phyloP scores from a whole-genome alignment of 306 rosid genomes.

The Vicia sativa region DNA sequence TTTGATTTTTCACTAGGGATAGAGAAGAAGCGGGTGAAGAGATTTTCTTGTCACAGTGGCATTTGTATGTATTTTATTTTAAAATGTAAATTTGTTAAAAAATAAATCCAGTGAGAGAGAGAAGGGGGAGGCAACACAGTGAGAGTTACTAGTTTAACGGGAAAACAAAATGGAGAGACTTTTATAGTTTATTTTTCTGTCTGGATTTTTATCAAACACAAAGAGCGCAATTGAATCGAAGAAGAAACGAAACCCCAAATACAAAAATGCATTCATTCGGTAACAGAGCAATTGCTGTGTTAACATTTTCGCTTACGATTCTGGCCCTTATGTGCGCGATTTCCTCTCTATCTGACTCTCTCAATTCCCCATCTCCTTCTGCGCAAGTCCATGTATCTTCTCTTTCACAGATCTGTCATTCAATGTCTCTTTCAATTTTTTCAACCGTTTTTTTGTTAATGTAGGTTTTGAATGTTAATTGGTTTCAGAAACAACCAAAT shows the following conservation, averaged over 20 bases:
- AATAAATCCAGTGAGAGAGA: too few species aligned
- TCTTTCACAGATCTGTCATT: constrained; percentile 43
- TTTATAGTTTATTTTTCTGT: neutral
- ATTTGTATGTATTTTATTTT: too few species aligned
- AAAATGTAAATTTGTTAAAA: too few species aligned
- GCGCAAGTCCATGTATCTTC: constrained; percentile 69
- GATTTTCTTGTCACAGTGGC: too few species aligned
- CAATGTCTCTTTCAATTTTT: too few species aligned
- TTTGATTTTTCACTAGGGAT: too few species aligned
- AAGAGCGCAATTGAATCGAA: constrained; percentile 1
- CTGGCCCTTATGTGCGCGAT: constrained; percentile 80
- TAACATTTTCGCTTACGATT: constrained; percentile 79
- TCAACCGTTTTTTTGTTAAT: neutral
- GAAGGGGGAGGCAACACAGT: too few species aligned
- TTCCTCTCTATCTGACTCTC: constrained; percentile 77
- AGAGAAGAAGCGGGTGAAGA: too few species aligned
- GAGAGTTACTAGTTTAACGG: too few species aligned
- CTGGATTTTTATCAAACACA: constrained; percentile 1
- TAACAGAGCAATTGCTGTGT: constrained; percentile 77
- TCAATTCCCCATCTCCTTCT: constrained; percentile 69
- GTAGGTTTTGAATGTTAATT: constrained; percentile 74
- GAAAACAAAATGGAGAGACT: too few species aligned
- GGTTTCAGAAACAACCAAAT: constrained; percentile 91
- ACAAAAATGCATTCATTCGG: constrained; percentile 84
- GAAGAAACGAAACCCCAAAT: constrained; percentile 4